Percentiles rank a stretch among this genome's conserved stretches.
Conservation (phyloP, 331 rosid species). For the Quercus phellos region DNA sequence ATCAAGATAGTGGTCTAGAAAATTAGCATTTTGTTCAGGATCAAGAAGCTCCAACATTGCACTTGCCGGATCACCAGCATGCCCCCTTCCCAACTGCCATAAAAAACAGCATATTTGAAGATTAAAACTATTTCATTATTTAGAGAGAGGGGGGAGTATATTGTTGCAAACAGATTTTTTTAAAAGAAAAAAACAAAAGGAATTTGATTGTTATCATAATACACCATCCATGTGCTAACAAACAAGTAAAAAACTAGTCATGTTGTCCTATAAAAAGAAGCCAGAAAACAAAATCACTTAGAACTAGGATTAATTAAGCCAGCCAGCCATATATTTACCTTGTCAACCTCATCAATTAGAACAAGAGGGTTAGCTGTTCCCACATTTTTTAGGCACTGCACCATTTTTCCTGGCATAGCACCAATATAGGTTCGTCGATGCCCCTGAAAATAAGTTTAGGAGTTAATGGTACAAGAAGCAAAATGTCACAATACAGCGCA, state of each 20-base stretch:
- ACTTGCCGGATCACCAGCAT: slow-evolving; percentile 99
- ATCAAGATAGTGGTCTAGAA: slow-evolving; percentile 97
- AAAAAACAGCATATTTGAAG: slow-evolving; percentile 10
- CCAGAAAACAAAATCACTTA: slow-evolving; percentile 9
- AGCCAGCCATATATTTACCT: slow-evolving; percentile 45
- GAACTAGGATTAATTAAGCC: slow-evolving; percentile 20
- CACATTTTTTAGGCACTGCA: slow-evolving; percentile 95
- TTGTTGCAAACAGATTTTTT: not conserved
- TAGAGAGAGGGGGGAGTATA: not conserved
- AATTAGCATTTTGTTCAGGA: slow-evolving; percentile 99
- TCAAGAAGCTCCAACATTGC: slow-evolving; percentile 99
- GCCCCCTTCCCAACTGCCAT: slow-evolving; percentile 93
- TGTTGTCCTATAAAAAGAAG: not conserved
- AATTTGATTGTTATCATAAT: not conserved
- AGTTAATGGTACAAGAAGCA: slow-evolving; percentile 18
- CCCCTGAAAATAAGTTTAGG: slow-evolving; percentile 56
- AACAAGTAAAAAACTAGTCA: slow-evolving; percentile 7
- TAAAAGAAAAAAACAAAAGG: not conserved
- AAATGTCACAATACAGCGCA: not conserved
- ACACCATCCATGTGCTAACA: not conserved
- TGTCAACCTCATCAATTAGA: slow-evolving; percentile 95
- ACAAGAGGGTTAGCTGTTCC: slow-evolving; percentile 98
- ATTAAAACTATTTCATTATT: slow-evolving; percentile 1
- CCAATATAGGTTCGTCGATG: slow-evolving; percentile 99
- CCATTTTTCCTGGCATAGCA: slow-evolving; percentile 99